Evolutionary conservation across 2,329 filamentous ascomycete genomes (phyloP).

Genomic region (Pseudocercospora eumusae): DNA sequence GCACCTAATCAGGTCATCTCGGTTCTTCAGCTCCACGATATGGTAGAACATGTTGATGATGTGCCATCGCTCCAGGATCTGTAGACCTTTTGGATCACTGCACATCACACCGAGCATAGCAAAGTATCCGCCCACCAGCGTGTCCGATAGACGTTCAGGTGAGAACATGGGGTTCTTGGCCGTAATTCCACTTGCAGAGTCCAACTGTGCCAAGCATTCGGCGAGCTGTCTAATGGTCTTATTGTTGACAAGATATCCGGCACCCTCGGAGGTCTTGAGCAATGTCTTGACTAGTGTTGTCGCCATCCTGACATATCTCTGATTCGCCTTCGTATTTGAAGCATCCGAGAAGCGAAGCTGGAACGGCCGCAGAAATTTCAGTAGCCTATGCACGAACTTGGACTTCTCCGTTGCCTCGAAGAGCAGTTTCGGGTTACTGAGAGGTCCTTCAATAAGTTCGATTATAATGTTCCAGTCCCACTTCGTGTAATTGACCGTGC

Average conservation of each 20-base stretch:
- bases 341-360: constrained; percentile 93
- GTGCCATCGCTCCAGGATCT: constrained; percentile 91
- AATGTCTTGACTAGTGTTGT: constrained; percentile 86
- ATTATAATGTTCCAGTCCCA: constrained; percentile 98
- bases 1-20: constrained; percentile 86
- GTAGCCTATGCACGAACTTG: constrained; percentile 91
- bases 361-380: constrained; percentile 95
- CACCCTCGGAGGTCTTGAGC: constrained; percentile 80
- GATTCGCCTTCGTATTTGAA: constrained; percentile 86
- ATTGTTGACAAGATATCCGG: constrained; percentile 83
- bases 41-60: constrained; percentile 99
- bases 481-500: constrained; percentile 86
- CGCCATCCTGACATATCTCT: constrained; percentile 88
- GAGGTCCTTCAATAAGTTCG: constrained; percentile 85
- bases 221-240: constrained; percentile 92
- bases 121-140: constrained; percentile 90
- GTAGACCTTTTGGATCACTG: constrained; percentile 76
- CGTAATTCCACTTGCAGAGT: constrained; percentile 72
- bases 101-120: constrained; percentile 86
- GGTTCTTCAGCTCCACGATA: constrained; percentile 86
- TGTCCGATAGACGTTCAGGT: constrained; percentile 77
- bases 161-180: constrained; percentile 90
- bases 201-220: constrained; percentile 92
- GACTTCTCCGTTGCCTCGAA: constrained; percentile 93
- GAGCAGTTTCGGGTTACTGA: constrained; percentile 85